These are phyloP conservation scores for Metarhizium rileyi DNA, from an alignment of 2,329 filamentous ascomycete genomes.

Conservation along the genomic window DNA sequence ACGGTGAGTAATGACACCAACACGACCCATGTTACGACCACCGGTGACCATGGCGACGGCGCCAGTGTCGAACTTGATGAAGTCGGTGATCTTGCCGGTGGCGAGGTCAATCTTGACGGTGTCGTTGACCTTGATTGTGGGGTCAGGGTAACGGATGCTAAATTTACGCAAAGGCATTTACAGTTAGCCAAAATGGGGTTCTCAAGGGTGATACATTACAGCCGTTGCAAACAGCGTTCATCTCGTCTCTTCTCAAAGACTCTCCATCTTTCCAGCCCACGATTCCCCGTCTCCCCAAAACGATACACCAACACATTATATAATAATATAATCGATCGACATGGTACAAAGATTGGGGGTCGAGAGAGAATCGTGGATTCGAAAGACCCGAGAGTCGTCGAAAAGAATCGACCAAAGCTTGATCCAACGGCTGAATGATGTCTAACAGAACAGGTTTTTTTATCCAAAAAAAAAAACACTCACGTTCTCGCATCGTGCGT, in stretches of 20 bases:
- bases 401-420: constrained; percentile 74
- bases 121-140: constrained; percentile 98
- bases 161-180: constrained; percentile 10
- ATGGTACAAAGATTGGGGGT: neutral
- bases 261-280: neutral
- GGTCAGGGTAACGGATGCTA: constrained; percentile 99
- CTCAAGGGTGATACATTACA: constrained; percentile 45
- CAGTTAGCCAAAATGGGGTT: constrained; percentile 25
- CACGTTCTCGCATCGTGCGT: constrained; percentile 99
- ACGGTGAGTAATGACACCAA: constrained; percentile 99
- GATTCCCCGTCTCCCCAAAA: neutral
- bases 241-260: neutral
- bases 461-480: constrained; percentile 41
- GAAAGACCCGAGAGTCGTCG: constrained; percentile 17
- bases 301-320: neutral
- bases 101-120: constrained; percentile 97
- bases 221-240: constrained; percentile 27
- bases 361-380: constrained; percentile 21
- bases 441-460: constrained; percentile 48
- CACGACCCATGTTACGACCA: constrained; percentile 99
- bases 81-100: constrained; percentile 97
- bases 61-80: constrained; percentile 97
- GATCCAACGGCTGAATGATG: constrained; percentile 99
- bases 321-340: neutral
- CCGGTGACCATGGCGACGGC: constrained; percentile 97